phyloP scores from a whole-genome alignment of 208 protist genomes.

The Trypanosoma melophagium region DNA sequence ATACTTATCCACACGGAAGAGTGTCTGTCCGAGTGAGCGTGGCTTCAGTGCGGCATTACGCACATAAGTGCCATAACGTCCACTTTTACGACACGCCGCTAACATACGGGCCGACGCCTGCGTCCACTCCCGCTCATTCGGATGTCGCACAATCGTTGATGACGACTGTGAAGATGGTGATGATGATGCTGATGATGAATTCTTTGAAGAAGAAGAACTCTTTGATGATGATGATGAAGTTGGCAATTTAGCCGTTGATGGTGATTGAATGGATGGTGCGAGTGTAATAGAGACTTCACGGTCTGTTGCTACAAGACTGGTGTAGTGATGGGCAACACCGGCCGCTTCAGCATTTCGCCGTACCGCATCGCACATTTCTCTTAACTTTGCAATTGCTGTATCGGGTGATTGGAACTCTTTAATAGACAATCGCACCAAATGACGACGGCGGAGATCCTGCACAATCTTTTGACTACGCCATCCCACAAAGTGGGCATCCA shows the following conservation, averaged over 20 bases:
- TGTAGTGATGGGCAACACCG: slow-evolving; percentile 76
- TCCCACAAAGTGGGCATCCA: slow-evolving; percentile 86
- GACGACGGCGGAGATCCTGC: slow-evolving; percentile 68
- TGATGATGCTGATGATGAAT: too few species aligned
- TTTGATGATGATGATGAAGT: too few species aligned
- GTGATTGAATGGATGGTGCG: slow-evolving; percentile 39
- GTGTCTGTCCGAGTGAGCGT: slow-evolving; percentile 65
- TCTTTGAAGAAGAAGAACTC: too few species aligned
- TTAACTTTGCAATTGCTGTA: slow-evolving; percentile 67
- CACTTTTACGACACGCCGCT: slow-evolving; percentile 63
- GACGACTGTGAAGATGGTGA: too few species aligned
- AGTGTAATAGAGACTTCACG: slow-evolving; percentile 69
- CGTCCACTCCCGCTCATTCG: slow-evolving; percentile 83
- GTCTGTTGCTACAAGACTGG: slow-evolving; percentile 78
- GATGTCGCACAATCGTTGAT: slow-evolving; percentile 45
- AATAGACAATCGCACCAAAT: slow-evolving; percentile 81
- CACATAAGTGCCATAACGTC: slow-evolving; percentile 73
- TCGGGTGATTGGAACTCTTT: slow-evolving; percentile 78
- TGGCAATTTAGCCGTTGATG: too few species aligned
- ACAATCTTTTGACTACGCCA: slow-evolving; percentile 89
- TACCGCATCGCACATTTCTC: slow-evolving; percentile 85
- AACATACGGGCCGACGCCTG: slow-evolving; percentile 67
- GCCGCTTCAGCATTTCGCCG: slow-evolving; percentile 55
- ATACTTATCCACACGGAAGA: slow-evolving; percentile 88
- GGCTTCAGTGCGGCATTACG: slow-evolving; percentile 64